Evolutionary conservation across 169 alveolate species (phyloP).

Genomic region (Toxoplasma gondii): DNA sequence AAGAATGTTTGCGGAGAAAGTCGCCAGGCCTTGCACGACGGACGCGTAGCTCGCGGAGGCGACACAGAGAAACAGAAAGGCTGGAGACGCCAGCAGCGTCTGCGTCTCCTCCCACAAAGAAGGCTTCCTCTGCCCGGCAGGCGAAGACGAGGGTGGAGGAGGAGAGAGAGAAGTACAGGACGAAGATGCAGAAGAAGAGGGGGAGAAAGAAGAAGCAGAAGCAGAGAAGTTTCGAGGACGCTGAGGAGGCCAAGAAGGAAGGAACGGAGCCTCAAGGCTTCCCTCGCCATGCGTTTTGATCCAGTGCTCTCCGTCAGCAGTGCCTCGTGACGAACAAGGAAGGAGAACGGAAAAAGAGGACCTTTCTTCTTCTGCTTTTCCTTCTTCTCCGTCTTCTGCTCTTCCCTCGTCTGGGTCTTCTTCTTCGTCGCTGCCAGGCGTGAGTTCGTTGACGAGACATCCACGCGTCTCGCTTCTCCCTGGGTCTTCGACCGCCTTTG

Average conservation of each 20-base stretch:
- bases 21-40: constrained; percentile 9
- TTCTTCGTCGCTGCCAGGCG: too few relatives aligned
- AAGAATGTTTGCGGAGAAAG: not conserved
- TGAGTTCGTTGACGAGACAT: too few relatives aligned
- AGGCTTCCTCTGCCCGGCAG: not conserved
- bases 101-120: constrained; percentile 15
- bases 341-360: too few relatives aligned
- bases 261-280: too few relatives aligned
- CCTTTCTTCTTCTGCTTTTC: too few relatives aligned
- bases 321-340: too few relatives aligned
- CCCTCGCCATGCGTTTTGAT: too few relatives aligned
- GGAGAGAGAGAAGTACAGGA: not conserved
- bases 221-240: not conserved
- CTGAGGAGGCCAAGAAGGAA: not conserved
- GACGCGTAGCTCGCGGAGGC: not conserved
- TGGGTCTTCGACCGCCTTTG: not conserved
- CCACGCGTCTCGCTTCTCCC: not conserved
- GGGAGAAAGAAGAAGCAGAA: not conserved
- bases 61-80: not conserved
- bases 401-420: too few relatives aligned
- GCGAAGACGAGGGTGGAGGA: not conserved
- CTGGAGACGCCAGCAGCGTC: not conserved
- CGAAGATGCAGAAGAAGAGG: not conserved
- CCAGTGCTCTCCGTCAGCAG: too few relatives aligned
- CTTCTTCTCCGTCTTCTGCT: too few relatives aligned